These are phyloP conservation scores for Tylopilus sp. DNA, from an alignment of 1,284 basidiomycete genomes.

Conservation along the genomic window DNA sequence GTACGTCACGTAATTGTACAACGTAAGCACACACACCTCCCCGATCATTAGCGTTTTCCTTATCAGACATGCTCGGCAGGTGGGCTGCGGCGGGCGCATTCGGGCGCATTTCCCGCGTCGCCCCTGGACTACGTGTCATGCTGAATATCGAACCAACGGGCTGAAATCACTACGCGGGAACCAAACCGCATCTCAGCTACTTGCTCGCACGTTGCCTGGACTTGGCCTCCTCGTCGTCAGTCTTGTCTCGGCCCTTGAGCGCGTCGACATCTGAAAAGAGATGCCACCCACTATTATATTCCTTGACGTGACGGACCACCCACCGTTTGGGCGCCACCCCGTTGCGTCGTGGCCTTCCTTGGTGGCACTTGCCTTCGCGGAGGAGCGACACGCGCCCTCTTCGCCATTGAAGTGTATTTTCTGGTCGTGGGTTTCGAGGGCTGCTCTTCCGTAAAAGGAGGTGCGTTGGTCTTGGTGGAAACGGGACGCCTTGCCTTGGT, in stretches of 20 bases:
- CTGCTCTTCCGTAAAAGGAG: constrained; percentile 25
- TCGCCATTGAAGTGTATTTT: constrained; percentile 35
- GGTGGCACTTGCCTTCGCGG: constrained; percentile 32
- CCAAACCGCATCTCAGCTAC: constrained; percentile 11
- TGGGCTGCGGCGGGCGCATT: not conserved
- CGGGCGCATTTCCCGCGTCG: not conserved
- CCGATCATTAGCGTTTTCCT: constrained; percentile 26
- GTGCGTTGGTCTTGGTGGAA: constrained; percentile 1
- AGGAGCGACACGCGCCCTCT: constrained; percentile 44
- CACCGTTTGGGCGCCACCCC: constrained; percentile 29
- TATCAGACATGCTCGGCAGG: not conserved
- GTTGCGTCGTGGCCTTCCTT: constrained; percentile 38
- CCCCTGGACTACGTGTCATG: not conserved
- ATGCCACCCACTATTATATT: constrained; percentile 24
- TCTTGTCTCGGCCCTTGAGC: constrained; percentile 23
- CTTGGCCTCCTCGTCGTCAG: constrained; percentile 22
- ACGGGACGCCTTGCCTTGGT: constrained; percentile 10
- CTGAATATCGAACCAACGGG: not conserved
- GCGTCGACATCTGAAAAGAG: constrained; percentile 44
- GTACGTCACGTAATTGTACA: constrained; percentile 32
- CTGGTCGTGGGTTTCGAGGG: constrained; percentile 33
- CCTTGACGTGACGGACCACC: constrained; percentile 18
- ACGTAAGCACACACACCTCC: constrained; percentile 24
- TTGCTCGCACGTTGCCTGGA: constrained; percentile 38
- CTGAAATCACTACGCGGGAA: not conserved